These are phyloP conservation scores for Knufia petricola DNA, from an alignment of 2,329 filamentous ascomycete genomes.

Conservation along the genomic window DNA sequence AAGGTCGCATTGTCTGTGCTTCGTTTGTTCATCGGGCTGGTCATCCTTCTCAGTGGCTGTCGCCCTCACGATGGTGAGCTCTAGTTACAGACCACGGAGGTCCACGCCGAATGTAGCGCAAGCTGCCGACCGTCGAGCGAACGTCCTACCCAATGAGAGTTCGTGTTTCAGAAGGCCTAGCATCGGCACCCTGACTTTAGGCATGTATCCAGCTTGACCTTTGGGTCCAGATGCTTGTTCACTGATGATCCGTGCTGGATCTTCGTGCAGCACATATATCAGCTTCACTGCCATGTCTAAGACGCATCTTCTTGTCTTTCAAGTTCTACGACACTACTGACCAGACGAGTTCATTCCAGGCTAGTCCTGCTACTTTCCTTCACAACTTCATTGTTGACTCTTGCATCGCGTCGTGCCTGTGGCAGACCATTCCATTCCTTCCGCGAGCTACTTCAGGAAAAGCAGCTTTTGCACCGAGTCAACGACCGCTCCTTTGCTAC, in stretches of 20 bases:
- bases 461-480: constrained; percentile 10
- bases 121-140: neutral
- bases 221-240: constrained; percentile 8
- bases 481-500: constrained; percentile 12
- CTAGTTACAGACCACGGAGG: constrained; percentile 5
- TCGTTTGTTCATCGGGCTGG: neutral
- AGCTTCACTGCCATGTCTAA: constrained; percentile 4
- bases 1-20: constrained; percentile 2
- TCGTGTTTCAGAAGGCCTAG: constrained; percentile 9
- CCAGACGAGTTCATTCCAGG: constrained; percentile 6
- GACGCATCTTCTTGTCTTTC: constrained; percentile 2
- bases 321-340: constrained; percentile 10
- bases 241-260: constrained; percentile 7
- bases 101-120: constrained; percentile 1
- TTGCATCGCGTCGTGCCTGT: constrained; percentile 17
- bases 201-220: constrained; percentile 7
- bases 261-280: constrained; percentile 4
- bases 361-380: constrained; percentile 15
- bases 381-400: constrained; percentile 15
- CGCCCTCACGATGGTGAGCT: neutral
- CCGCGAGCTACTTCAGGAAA: constrained; percentile 6
- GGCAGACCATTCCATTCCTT: constrained; percentile 20
- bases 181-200: neutral
- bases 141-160: constrained; percentile 1
- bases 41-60: constrained; percentile 2